These are phyloP conservation scores for Arxiozyma slooffiae DNA, from an alignment of 1,139 yeast species.

Conservation along the genomic window DNA sequence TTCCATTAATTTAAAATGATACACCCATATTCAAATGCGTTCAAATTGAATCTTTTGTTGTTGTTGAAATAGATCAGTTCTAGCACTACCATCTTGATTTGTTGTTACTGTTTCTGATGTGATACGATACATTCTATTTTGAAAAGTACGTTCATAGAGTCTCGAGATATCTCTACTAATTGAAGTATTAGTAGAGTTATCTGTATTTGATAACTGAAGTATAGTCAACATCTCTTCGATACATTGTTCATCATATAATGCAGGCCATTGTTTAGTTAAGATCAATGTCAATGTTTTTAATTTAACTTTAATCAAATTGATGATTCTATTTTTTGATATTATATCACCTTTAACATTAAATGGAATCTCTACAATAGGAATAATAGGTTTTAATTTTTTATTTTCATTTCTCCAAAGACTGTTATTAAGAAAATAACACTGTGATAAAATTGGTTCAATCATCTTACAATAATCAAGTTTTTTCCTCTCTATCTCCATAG, in stretches of 20 bases:
- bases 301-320: constrained; percentile 4
- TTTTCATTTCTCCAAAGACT: not conserved
- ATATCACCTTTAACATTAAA: constrained; percentile 6
- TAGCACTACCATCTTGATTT: not conserved
- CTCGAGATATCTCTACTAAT: not conserved
- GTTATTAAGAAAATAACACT: constrained; percentile 2
- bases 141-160: not conserved
- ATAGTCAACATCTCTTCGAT: not conserved
- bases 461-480: not conserved
- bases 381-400: not conserved
- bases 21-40: too few relatives aligned
- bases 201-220: not conserved
- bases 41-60: not conserved
- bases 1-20: too few relatives aligned
- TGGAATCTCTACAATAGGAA: constrained; percentile 6
- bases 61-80: not conserved
- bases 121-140: not conserved
- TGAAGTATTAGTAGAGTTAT: not conserved
- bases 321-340: constrained; percentile 3
- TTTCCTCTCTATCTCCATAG: not conserved
- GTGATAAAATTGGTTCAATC: constrained; percentile 5
- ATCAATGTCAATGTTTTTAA: not conserved
- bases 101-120: not conserved
- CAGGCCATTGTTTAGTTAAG: constrained; percentile 4
- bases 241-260: not conserved